A percentile compares a stretch with the other conserved stretches of the same genome.
These are phyloP conservation scores for Phytophthora constricta DNA, from an alignment of 352 stramenopile genomes.

Conservation along the genomic window DNA sequence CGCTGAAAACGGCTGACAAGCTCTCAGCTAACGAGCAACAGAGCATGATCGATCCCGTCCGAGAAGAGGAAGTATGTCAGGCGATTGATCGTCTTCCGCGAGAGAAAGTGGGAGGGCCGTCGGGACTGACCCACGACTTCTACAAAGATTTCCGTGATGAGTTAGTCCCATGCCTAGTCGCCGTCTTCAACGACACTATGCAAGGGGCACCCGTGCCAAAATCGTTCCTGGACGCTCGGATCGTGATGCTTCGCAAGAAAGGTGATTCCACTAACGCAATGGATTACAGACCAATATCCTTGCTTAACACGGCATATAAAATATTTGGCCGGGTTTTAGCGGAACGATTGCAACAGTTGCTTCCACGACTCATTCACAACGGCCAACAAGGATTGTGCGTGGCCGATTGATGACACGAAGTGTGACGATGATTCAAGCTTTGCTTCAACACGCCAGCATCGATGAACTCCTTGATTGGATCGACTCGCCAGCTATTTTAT, in stretches of 20 bases:
- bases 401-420: background rate
- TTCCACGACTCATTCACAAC: background rate
- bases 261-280: background rate
- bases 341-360: background rate
- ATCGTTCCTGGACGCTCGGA: background rate
- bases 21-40: background rate
- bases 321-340: background rate
- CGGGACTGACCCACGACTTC: slow-evolving; percentile 7
- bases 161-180: background rate
- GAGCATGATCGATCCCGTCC: background rate
- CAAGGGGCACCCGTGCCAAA: background rate
- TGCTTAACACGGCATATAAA: slow-evolving; percentile 3
- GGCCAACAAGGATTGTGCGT: slow-evolving; percentile 2
- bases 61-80: background rate
- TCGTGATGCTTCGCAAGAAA: slow-evolving; percentile 4
- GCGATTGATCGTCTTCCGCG: slow-evolving; percentile 1
- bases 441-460: background rate
- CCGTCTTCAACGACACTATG: background rate
- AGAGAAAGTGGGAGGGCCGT: slow-evolving; percentile 3
- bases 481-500: background rate
- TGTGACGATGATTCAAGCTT: background rate
- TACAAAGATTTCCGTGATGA: slow-evolving; percentile 17
- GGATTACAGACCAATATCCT: background rate
- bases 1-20: background rate
- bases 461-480: background rate